phyloP scores from a whole-genome alignment of 1,284 basidiomycete genomes.

The Abortiporus biennis region DNA sequence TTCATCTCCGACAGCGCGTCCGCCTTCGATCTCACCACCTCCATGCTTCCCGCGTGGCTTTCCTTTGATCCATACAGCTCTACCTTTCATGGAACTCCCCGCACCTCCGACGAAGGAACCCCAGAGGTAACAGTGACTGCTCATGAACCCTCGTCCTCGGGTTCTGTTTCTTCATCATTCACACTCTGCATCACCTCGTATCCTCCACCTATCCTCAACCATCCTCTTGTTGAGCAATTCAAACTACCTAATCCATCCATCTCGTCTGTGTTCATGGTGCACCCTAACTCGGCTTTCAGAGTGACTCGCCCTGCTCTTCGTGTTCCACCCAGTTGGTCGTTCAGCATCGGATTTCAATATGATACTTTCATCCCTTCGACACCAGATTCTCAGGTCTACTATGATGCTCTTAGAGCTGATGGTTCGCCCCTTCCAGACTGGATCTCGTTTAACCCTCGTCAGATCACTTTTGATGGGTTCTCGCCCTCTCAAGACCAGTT shows the following conservation, averaged over 20 bases:
- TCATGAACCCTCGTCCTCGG: conserved; percentile 37
- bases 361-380: conserved; percentile 55
- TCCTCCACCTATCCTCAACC: conserved; percentile 48
- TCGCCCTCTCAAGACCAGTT: too few relatives aligned
- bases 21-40: conserved; percentile 39
- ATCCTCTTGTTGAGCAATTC: conserved; percentile 60
- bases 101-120: conserved; percentile 47
- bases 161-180: conserved; percentile 44
- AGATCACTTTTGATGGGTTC: conserved; percentile 77
- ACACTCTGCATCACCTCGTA: conserved; percentile 56
- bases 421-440: conserved; percentile 71
- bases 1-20: conserved; percentile 38
- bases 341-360: conserved; percentile 80
- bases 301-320: conserved; percentile 58
- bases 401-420: conserved; percentile 59
- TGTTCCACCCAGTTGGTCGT: conserved; percentile 83
- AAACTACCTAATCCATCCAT: conserved; percentile 49
- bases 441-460: conserved; percentile 64
- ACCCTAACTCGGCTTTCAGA: conserved; percentile 47
- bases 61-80: conserved; percentile 47
- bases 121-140: conserved; percentile 52
- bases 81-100: conserved; percentile 56
- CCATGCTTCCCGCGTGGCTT: conserved; percentile 58
- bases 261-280: conserved; percentile 61
- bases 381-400: conserved; percentile 48